Conservation (phyloP, 148 eudicot species). For the Mesembryanthemum crystallinum region DNA sequence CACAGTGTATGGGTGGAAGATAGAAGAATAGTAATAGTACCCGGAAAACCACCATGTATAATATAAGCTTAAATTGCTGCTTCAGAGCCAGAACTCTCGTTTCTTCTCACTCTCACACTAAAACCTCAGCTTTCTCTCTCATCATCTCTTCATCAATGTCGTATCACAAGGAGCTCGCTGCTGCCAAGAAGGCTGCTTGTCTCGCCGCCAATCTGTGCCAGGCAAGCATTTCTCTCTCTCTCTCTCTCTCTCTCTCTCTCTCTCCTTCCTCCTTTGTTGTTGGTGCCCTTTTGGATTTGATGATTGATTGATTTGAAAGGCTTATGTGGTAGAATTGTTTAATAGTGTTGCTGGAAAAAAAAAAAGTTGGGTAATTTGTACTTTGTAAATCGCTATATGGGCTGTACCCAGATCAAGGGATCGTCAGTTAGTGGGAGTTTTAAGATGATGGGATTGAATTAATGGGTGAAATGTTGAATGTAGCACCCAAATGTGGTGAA, state of each 20-base stretch:
- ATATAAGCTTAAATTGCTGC: conserved; percentile 23
- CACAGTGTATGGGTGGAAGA: neutral
- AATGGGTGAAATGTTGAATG: neutral
- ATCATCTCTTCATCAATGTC: conserved; percentile 38
- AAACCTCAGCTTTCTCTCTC: conserved; percentile 3
- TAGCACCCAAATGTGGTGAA: neutral
- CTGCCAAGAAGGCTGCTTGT: conserved; percentile 83
- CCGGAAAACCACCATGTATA: conserved; percentile 22
- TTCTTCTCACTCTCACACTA: conserved; percentile 1
- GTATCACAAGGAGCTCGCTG: conserved; percentile 54
- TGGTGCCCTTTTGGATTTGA: too few species aligned
- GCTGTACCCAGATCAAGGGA: conserved; percentile 9
- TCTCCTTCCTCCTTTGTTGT: too few species aligned
- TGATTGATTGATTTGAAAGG: neutral
- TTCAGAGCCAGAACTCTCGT: conserved; percentile 21
- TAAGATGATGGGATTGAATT: neutral
- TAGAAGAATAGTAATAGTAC: too few species aligned
- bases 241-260: conserved; percentile 29
- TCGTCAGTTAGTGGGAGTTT: neutral
- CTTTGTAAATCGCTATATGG: conserved; percentile 2
- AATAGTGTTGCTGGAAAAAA: too few species aligned
- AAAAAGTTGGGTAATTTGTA: neutral
- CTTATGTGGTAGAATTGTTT: too few species aligned
- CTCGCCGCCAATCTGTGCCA: conserved; percentile 87
- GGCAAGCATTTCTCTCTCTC: conserved; percentile 56